Conservation (phyloP, 805 yeast species). For the Candida succiphila region DNA sequence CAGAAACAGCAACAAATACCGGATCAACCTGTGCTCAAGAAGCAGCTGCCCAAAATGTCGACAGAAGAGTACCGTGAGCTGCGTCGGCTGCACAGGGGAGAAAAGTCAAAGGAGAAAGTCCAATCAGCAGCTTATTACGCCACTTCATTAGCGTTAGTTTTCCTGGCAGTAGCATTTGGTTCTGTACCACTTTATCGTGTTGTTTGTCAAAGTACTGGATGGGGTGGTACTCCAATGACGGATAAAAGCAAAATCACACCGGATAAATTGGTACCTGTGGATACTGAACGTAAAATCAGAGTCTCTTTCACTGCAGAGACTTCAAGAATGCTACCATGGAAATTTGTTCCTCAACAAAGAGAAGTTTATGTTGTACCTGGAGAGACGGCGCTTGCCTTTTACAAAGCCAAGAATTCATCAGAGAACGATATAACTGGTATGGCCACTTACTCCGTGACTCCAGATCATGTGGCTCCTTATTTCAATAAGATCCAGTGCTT, state of each 20-base stretch:
- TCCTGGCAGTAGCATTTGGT: conserved; percentile 73
- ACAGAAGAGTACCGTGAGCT: conserved; percentile 20
- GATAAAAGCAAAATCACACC: conserved; percentile 73
- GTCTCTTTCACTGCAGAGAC: conserved; percentile 90
- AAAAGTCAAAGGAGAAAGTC: conserved; percentile 25
- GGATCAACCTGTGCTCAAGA: conserved; percentile 2
- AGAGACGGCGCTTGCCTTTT: conserved; percentile 94
- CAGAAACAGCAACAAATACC: background rate
- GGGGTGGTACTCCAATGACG: conserved; percentile 92
- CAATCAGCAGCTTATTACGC: conserved; percentile 57
- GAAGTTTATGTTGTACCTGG: conserved; percentile 93
- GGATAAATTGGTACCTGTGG: conserved; percentile 82
- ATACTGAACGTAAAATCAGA: conserved; percentile 69
- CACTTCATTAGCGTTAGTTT: conserved; percentile 56
- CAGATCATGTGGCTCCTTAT: conserved; percentile 93
- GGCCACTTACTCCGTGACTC: conserved; percentile 96
- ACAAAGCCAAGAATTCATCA: conserved; percentile 79
- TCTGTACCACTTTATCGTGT: conserved; percentile 91
- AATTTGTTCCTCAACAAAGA: conserved; percentile 85
- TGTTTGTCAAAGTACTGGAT: conserved; percentile 90
- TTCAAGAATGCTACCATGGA: conserved; percentile 88
- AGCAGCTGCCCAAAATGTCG: conserved; percentile 19
- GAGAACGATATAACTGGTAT: conserved; percentile 91
- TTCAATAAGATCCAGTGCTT: conserved; percentile 97
- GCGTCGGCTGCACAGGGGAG: conserved; percentile 14